Evolutionary conservation across 108 stramenopile genomes (phyloP).

Genomic region (Pseudonitzschia delicatissima): DNA sequence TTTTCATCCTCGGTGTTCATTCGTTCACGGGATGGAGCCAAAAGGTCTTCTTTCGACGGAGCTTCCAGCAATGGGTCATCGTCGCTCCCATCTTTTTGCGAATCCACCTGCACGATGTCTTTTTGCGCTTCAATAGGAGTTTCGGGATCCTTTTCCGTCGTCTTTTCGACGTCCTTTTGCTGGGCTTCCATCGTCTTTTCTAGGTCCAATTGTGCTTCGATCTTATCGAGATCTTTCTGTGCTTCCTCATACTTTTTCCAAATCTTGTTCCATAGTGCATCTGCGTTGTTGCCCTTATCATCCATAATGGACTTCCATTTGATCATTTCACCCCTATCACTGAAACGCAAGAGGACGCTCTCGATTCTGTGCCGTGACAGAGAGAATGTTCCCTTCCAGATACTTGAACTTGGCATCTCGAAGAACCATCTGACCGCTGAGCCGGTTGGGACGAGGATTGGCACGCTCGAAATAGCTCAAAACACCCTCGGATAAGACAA

Average conservation of each 20-base stretch:
- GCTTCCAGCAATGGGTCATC: not conserved
- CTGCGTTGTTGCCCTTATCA: slow-evolving; percentile 1
- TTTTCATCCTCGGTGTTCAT: not conserved
- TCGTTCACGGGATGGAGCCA: not conserved
- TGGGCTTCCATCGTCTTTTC: not conserved
- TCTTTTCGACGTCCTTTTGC: too few species aligned
- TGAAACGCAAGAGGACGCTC: slow-evolving; percentile 49
- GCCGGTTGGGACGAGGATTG: slow-evolving; percentile 50
- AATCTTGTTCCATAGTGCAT: not conserved
- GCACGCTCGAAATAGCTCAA: slow-evolving; percentile 61
- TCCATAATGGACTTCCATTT: slow-evolving; percentile 44
- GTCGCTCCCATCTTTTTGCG: not conserved
- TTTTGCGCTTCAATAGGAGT: too few species aligned
- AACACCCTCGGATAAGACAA: slow-evolving; percentile 56
- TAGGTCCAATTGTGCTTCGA: not conserved
- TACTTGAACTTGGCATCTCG: slow-evolving; percentile 24
- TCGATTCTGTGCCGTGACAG: slow-evolving; percentile 6
- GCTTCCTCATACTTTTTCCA: not conserved
- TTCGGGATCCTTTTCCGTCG: too few species aligned
- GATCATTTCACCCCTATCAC: slow-evolving; percentile 41
- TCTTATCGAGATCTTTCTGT: not conserved
- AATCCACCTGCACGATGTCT: too few species aligned
- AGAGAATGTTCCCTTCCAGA: slow-evolving; percentile 19
- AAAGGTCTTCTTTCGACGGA: not conserved
- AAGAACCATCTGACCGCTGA: slow-evolving; percentile 50